A percentile compares a stretch with the other conserved stretches of the same genome.
Conservation (phyloP, 371 early-diverging fungal species). For the Lichtheimia corymbifera region DNA sequence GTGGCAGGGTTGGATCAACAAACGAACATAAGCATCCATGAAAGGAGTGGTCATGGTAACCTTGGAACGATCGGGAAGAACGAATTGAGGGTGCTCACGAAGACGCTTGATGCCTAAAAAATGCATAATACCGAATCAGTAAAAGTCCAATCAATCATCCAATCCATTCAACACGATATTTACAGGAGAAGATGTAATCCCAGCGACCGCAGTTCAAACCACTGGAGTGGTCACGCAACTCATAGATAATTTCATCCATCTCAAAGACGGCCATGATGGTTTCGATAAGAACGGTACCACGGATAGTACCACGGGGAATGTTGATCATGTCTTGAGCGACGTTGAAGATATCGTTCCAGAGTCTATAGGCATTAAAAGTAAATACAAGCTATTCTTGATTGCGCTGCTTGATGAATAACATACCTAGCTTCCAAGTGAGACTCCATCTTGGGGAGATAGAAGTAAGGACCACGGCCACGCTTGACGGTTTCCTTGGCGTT, state of each 20-base stretch:
- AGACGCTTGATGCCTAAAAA: conserved; percentile 79
- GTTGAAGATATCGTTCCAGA: conserved; percentile 97
- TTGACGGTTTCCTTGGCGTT: conserved; percentile 81
- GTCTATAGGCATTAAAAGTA: conserved; percentile 32
- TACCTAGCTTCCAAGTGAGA: conserved; percentile 90
- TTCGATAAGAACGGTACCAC: conserved; percentile 94
- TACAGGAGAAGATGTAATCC: conserved; percentile 92
- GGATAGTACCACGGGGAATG: conserved; percentile 92
- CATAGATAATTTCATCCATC: conserved; percentile 98
- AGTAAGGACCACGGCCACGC: conserved; percentile 92
- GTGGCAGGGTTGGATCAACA: conserved; percentile 95
- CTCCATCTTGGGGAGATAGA: conserved; percentile 97
- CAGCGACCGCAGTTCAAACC: conserved; percentile 97
- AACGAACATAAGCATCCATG: conserved; percentile 90
- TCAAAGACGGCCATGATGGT: conserved; percentile 95
- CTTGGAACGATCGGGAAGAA: conserved; percentile 87
- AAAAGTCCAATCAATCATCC: no score
- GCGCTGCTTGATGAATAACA: background rate
- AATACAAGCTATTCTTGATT: background rate
- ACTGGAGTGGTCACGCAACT: conserved; percentile 94
- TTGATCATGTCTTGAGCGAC: conserved; percentile 86
- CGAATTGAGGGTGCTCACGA: conserved; percentile 78
- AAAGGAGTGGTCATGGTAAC: conserved; percentile 93
- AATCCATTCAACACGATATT: no score
- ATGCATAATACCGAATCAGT: no score